phyloP scores from a whole-genome alignment of 148 eudicot genomes.

The Rheum nobile region DNA sequence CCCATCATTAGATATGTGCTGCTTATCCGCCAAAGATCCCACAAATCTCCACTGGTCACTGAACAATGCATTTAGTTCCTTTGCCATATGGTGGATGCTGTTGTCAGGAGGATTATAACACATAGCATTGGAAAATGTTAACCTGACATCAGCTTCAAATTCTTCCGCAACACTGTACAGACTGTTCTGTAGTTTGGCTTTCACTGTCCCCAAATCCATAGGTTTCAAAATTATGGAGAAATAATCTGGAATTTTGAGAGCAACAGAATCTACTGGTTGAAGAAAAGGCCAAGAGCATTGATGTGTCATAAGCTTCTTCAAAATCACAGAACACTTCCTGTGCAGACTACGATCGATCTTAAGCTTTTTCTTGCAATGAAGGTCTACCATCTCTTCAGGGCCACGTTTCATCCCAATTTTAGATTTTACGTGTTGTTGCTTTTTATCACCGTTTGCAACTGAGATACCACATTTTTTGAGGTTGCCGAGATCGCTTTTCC shows the following conservation, averaged over 20 bases:
- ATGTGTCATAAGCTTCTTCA: conserved; percentile 43
- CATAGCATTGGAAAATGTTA: conserved; percentile 85
- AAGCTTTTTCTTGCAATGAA: conserved; percentile 31
- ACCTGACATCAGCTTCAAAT: conserved; percentile 64
- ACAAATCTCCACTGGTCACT: conserved; percentile 38
- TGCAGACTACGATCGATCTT: conserved; percentile 45
- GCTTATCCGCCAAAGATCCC: conserved; percentile 13
- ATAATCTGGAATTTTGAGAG: conserved; percentile 56
- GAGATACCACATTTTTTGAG: neutral
- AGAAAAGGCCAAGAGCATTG: conserved; percentile 25
- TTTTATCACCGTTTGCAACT: neutral
- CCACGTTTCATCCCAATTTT: conserved; percentile 32
- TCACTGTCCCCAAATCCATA: conserved; percentile 92
- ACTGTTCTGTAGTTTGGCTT: conserved; percentile 29
- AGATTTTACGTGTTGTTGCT: conserved; percentile 11
- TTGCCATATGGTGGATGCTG: conserved; percentile 42
- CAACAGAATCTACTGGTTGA: conserved; percentile 64
- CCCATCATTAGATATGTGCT: conserved; percentile 16
- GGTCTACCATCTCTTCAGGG: conserved; percentile 17
- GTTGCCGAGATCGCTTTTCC: neutral
- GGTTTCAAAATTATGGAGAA: conserved; percentile 52
- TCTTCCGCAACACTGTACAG: conserved; percentile 41
- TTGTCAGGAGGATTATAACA: conserved; percentile 59
- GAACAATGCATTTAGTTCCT: conserved; percentile 30
- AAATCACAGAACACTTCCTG: conserved; percentile 31